Conservation (phyloP, 1,139 yeast species). For the Blastobotrys persicus region DNA sequence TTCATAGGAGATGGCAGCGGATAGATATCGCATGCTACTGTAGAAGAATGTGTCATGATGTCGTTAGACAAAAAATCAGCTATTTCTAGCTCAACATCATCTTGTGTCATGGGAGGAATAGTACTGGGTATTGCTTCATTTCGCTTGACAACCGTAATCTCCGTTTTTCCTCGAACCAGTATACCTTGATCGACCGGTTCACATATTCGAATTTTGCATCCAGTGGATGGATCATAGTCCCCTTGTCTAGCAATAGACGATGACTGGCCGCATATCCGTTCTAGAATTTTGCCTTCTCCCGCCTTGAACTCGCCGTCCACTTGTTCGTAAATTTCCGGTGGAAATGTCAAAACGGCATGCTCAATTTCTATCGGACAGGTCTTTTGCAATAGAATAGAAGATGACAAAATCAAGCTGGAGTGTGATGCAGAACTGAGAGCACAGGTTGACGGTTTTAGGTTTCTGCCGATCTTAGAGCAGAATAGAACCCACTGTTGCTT, state of each 20-base stretch:
- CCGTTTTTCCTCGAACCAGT: slow-evolving; percentile 43
- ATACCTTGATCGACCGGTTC: slow-evolving; percentile 75
- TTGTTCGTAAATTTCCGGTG: slow-evolving; percentile 25
- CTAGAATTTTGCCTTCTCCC: slow-evolving; percentile 6
- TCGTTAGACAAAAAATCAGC: slow-evolving; percentile 29
- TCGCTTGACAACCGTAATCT: slow-evolving; percentile 52
- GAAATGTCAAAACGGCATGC: slow-evolving; percentile 28
- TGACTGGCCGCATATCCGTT: not conserved
- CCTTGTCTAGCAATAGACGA: slow-evolving; percentile 32
- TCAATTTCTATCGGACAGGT: slow-evolving; percentile 24
- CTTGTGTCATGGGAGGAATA: slow-evolving; percentile 17
- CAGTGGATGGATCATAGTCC: slow-evolving; percentile 25
- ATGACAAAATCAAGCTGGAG: slow-evolving; percentile 16
- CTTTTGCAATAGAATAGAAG: slow-evolving; percentile 22
- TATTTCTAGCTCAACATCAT: slow-evolving; percentile 28
- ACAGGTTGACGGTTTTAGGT: slow-evolving; percentile 23
- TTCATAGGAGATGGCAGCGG: slow-evolving; percentile 27
- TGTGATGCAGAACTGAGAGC: slow-evolving; percentile 17
- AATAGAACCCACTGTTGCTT: slow-evolving; percentile 23
- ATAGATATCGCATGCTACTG: slow-evolving; percentile 23
- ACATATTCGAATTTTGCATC: slow-evolving; percentile 48
- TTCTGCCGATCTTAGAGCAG: slow-evolving; percentile 18
- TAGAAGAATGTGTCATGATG: slow-evolving; percentile 6
- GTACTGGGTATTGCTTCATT: slow-evolving; percentile 16
- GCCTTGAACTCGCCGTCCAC: slow-evolving; percentile 19